Evolutionary conservation across 2,329 filamentous ascomycete species (phyloP), one percentile per base, ranked within the genome.

Genomic region (Paramyrothecium sp.): DNA sequence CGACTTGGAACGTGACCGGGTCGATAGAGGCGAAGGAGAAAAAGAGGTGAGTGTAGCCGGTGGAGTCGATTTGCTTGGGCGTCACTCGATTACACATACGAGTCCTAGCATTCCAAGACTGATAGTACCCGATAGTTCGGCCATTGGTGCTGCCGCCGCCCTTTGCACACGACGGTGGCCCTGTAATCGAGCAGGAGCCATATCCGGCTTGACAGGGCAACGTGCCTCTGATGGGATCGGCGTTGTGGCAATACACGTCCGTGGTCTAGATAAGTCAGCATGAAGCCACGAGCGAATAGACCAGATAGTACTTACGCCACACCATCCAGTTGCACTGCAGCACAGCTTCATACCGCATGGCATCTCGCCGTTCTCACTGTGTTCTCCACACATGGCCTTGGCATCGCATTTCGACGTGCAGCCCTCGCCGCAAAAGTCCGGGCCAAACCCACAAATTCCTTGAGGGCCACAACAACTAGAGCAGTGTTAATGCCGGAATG

Each of bases 191-290:
- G 23, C 53, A 77, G 2, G 55, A 61, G 7, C 75, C 74, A 59
- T 68, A 75, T 16, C 67, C 69, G 52, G 61, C 17, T 41, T 75
- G 73, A 52, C 72, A 75, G n/a, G 69, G 65, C 13, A 44, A 16
- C 5, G 38, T 44, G n/a, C 38, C 38, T 16, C n/a, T 4, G 13
- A 44, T 30, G 13, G 38, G 38, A 16, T 44, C 38, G 13, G 38
- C 38, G n/a, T 44, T 44, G 38, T 44, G 13, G n/a, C 38, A 44
- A 44, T 44, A 44, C 13, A 44, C 38, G 13, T 44, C 38, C 5
- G 38, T 44, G 13, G 38, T 19, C n/a, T 16, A 7, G 13, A 12
- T 7, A 44, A 12, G n/a, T 44, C 13, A 44, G 13, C n/a, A 44
- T 19, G 10, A 16, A 17, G 5, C 13, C 38, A 12, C 13, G n/a